A percentile compares a stretch with the other conserved stretches of the same genome.
phyloP scores from a whole-genome alignment of 2,329 filamentous ascomycete genomes.

The Helotiales sp. region DNA sequence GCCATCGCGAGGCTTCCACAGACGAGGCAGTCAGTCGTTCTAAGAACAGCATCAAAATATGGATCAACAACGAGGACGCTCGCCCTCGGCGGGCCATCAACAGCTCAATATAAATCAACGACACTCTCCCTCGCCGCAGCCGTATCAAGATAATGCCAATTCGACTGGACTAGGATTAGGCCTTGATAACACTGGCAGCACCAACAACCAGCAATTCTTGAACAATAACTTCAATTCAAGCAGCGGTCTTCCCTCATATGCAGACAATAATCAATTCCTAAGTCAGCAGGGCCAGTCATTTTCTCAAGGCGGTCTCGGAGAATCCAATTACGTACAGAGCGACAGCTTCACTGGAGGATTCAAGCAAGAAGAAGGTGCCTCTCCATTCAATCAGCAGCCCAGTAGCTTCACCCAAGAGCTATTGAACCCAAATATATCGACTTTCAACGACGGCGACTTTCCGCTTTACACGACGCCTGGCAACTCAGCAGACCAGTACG shows the following conservation, averaged over 20 bases:
- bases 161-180: constrained; percentile 57
- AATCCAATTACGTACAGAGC: constrained; percentile 26
- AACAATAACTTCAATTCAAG: constrained; percentile 42
- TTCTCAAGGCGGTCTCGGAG: constrained; percentile 28
- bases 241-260: constrained; percentile 29
- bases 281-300: constrained; percentile 36
- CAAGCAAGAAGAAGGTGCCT: constrained; percentile 30
- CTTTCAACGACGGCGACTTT: constrained; percentile 58
- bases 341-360: constrained; percentile 36
- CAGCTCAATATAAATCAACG: constrained; percentile 66
- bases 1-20: constrained; percentile 32
- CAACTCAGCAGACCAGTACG: constrained; percentile 57
- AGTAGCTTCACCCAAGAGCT: constrained; percentile 47
- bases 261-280: constrained; percentile 47
- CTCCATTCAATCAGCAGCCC: constrained; percentile 42
- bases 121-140: constrained; percentile 61
- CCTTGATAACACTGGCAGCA: constrained; percentile 47
- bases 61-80: constrained; percentile 62
- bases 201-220: constrained; percentile 45
- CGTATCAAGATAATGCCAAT: constrained; percentile 48
- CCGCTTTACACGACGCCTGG: constrained; percentile 61
- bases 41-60: constrained; percentile 43
- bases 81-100: constrained; percentile 59
- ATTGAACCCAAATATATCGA: constrained; percentile 49
- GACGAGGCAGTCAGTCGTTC: constrained; percentile 29